Conservation (phyloP, 2,329 filamentous ascomycete species). For the Trichoderma sp. region DNA sequence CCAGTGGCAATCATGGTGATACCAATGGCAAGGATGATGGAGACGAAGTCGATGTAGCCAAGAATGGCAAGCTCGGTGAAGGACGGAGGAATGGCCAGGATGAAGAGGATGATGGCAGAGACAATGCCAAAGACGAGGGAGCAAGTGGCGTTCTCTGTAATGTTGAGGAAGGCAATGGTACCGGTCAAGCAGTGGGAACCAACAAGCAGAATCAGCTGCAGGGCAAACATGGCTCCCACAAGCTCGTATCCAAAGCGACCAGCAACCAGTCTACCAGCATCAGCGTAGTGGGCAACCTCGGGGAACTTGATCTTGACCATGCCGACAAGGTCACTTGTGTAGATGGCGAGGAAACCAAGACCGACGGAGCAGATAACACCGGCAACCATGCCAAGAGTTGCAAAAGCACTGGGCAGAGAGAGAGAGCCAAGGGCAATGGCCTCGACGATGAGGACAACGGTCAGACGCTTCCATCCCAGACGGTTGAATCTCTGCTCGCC, state of each 20-base stretch:
- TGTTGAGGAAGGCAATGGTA: conserved; percentile 66
- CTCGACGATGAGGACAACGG: conserved; percentile 58
- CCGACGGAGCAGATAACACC: conserved; percentile 47
- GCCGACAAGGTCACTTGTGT: conserved; percentile 50
- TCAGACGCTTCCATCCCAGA: conserved; percentile 59
- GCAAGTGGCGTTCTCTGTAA: conserved; percentile 58
- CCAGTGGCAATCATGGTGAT: conserved; percentile 69
- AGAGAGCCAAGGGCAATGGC: conserved; percentile 57
- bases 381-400: conserved; percentile 56
- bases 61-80: conserved; percentile 53
- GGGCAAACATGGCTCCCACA: conserved; percentile 60
- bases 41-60: conserved; percentile 59
- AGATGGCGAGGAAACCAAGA: conserved; percentile 50
- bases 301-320: conserved; percentile 55
- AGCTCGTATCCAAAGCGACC: conserved; percentile 64
- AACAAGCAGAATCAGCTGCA: conserved; percentile 70
- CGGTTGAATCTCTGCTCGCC: conserved; percentile 54
- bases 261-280: conserved; percentile 63
- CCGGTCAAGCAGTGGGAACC: conserved; percentile 73
- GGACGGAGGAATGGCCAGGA: conserved; percentile 50
- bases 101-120: conserved; percentile 48
- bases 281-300: conserved; percentile 65
- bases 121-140: conserved; percentile 49
- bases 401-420: conserved; percentile 54
- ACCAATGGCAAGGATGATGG: conserved; percentile 63